Evolutionary conservation across 129 eudicot genomes (phyloP), one percentile per base, ranked within the genome.

Genomic region (Mikania micrantha): DNA sequence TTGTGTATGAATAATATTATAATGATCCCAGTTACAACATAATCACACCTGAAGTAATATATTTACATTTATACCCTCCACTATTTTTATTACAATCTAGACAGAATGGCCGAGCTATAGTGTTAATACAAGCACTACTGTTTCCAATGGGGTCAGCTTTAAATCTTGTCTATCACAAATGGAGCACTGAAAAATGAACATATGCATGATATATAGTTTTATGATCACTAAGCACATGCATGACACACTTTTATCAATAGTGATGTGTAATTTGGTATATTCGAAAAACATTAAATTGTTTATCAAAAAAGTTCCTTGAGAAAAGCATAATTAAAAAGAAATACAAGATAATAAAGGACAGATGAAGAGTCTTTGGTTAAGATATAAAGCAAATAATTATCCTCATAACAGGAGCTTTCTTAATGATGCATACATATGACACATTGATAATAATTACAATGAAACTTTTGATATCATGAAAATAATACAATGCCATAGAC

Each of bases 361-460:
- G 25, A 56, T 47, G 50, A 71, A 56, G 40, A 34, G 66, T 75
- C 56, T 63, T 31, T 53, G 49, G 60, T 41, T 34, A 47, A 49
- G 4, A 60, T 29, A 35, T 47, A 44, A 25, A 48, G 60, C 27
- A 31, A 44, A 50, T 59, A 72, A 29, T 31, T 66, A 35, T 77
- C 13, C 34, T 64, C 41, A 16, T 11, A 7, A 24, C 45, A 24
- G 1, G 15, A 27, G 50, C 10, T 17, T 39, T 27, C 16, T 78
- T 67, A 57, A 66, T 67, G 45, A 8, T 68, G 54, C 42, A 59
- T 66, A 66, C 73, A 66, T 78, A 72, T 78, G 24, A 13, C 68
- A 44, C 17, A 36, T 17, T 60, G 44, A 60, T 77, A 34, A 35
- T 71, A 32, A 7, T 10, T 65, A 72, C 64, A 67, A 49, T 40